These are phyloP conservation scores for Penicillium hordei DNA, from an alignment of 2,329 filamentous ascomycete species.

Conservation along the genomic window DNA sequence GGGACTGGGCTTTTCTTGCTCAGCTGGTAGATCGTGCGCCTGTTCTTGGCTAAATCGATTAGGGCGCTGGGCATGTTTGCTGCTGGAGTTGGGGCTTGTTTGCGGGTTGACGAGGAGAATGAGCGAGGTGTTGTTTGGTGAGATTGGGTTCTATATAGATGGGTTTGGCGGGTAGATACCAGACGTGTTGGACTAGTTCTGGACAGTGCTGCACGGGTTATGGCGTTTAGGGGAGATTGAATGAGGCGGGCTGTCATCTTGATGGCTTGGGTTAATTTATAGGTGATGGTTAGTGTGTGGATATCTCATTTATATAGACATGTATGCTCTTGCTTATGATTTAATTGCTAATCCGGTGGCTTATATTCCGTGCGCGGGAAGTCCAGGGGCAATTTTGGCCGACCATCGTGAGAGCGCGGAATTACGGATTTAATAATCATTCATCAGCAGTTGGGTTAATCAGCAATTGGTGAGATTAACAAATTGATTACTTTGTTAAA, in stretches of 20 bases:
- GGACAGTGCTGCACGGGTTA: not conserved
- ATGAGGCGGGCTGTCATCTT: not conserved
- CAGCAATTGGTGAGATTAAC: not conserved
- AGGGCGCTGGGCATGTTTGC: conserved; percentile 23
- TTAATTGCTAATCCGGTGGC: not conserved
- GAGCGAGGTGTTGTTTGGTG: not conserved
- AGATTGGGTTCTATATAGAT: not conserved
- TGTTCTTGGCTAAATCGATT: conserved; percentile 34
- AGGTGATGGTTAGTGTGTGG: no score
- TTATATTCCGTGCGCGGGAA: not conserved
- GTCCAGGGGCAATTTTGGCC: not conserved
- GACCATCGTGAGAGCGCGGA: not conserved
- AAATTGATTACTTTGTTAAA: not conserved
- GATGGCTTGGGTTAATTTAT: no score
- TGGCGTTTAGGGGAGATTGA: not conserved
- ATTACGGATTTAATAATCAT: not conserved
- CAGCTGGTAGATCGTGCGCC: conserved; percentile 41
- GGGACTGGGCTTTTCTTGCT: conserved; percentile 36
- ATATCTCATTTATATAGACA: not conserved
- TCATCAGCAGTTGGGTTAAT: not conserved
- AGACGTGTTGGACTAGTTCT: not conserved
- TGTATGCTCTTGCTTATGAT: not conserved
- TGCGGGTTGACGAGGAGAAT: not conserved
- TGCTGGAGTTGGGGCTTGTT: not conserved
- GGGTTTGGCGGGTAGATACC: not conserved